Evolutionary conservation across 2,329 filamentous ascomycete genomes (phyloP), one percentile per base, ranked within the genome.

Genomic region (Cladophialophora bantiana): DNA sequence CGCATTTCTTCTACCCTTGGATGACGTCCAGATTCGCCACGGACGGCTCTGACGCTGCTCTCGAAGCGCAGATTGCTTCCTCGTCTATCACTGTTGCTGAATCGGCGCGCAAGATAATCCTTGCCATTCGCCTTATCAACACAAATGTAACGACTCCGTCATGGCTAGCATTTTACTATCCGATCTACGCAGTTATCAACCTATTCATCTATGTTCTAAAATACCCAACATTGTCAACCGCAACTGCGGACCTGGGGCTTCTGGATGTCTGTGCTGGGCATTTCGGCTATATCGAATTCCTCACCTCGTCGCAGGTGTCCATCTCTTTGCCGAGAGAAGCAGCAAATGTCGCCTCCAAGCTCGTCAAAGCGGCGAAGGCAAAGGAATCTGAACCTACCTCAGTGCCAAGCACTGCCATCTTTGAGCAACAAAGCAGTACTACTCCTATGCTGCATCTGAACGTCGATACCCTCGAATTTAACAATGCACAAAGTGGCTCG

Each of bases 1-100:
- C 58, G n/a, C 58, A 57, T 32, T 58, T 66, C 59, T 66, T 66
- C 64, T 66, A 66, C 38, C 64, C 64, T n/a, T 66, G 64, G 64
- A 20, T 66, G 32, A 13, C 32, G 31, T 59, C 62, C 7, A 53
- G 56, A 31, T 61, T 50, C 31, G 31, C 35, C 36, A 18, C 36
- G 13, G 34, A 40, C 15, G 34, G 45, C 15, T 38, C 38, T 10
- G 15, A 62, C 31, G 52, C 50, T 18, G 53, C 34, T n/a, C 36
- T 62, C 15, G 53, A 66, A n/a, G 18, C 15, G 1, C 64, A 62
- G 36, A 20, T 66, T 12, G 40, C 26, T 4, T 57, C n/a, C 9
- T 62, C 58, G 13, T 42, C 64, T 6, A 40, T 26, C 35, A 54
- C 36, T 9, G 59, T 62, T 5, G 59, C 64, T 12, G 58, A 62